Conservation (phyloP, 192 early-diverging fungal species). For the Radiomyces spectabilis region DNA sequence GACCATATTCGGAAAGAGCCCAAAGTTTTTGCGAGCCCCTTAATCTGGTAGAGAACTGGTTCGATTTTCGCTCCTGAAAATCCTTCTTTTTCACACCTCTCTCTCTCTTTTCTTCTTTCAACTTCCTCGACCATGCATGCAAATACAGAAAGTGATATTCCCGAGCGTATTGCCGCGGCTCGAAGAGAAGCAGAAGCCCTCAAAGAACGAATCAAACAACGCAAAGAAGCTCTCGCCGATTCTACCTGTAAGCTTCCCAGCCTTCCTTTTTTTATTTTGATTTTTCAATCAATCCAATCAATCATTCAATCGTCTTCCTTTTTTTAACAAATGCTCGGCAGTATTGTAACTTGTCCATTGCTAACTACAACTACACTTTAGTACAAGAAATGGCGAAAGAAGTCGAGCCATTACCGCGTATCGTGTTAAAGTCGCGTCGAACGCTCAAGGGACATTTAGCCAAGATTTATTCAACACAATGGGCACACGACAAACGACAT, state of each 20-base stretch:
- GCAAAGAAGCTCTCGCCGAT: constrained; percentile 86
- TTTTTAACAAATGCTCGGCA: neutral
- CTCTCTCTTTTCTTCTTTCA: neutral
- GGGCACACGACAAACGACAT: constrained; percentile 96
- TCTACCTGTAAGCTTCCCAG: constrained; percentile 68
- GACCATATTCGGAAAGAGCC: too few species aligned
- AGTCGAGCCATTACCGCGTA: constrained; percentile 81
- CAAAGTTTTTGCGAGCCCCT: too few species aligned
- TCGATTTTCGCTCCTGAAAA: too few species aligned
- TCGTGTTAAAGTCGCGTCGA: constrained; percentile 89
- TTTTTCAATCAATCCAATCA: neutral
- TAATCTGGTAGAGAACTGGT: too few species aligned
- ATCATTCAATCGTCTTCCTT: neutral
- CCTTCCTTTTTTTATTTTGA: neutral
- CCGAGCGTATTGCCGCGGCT: constrained; percentile 80
- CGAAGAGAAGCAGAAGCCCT: constrained; percentile 89
- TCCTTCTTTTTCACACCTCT: neutral
- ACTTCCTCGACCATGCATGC: neutral
- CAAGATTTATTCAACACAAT: constrained; percentile 99
- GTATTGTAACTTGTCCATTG: too few species aligned
- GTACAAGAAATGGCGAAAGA: constrained; percentile 83
- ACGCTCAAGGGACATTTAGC: constrained; percentile 98
- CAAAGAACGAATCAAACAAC: constrained; percentile 91
- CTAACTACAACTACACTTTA: too few species aligned
- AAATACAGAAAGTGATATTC: constrained; percentile 66